A percentile compares a stretch with the other conserved stretches of the same genome.
phyloP scores from a whole-genome alignment of 176 grass and related monocot genomes.

The Alopecurus myosuroides region DNA sequence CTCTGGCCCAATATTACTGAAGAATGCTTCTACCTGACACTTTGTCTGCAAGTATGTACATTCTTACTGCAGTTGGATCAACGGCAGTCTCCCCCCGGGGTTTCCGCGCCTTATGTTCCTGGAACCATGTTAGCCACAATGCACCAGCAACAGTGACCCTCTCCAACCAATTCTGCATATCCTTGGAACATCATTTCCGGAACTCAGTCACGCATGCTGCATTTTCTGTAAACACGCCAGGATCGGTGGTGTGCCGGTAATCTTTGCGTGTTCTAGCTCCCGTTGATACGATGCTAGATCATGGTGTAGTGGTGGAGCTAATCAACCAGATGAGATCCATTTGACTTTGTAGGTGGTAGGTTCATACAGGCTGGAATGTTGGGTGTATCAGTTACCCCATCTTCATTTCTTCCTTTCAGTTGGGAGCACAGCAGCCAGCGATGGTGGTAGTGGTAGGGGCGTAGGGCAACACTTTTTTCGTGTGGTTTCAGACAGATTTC shows the following conservation, averaged over 20 bases:
- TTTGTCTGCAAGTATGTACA: background rate
- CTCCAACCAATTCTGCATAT: background rate
- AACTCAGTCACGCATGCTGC: background rate
- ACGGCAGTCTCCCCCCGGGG: background rate
- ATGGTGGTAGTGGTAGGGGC: background rate
- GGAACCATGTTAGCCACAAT: background rate
- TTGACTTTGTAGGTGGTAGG: background rate
- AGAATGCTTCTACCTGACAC: background rate
- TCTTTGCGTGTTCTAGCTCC: background rate
- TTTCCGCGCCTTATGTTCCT: background rate
- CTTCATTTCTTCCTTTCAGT: constrained; percentile 5
- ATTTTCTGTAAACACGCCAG: background rate
- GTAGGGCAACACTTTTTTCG: constrained; percentile 6
- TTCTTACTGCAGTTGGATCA: background rate
- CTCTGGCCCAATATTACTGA: background rate
- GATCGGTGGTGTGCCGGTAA: too few relatives aligned
- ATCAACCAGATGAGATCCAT: background rate
- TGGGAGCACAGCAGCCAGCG: background rate
- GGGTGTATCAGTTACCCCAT: background rate
- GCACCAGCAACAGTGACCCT: background rate
- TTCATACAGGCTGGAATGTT: constrained; percentile 16
- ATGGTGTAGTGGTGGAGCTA: background rate
- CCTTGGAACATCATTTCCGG: background rate
- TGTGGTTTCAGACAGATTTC: constrained; percentile 21
- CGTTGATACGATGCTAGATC: background rate